Evolutionary conservation across 2,329 filamentous ascomycete species (phyloP), one percentile per base, ranked within the genome.

Genomic region (Cyanodermella asteris): DNA sequence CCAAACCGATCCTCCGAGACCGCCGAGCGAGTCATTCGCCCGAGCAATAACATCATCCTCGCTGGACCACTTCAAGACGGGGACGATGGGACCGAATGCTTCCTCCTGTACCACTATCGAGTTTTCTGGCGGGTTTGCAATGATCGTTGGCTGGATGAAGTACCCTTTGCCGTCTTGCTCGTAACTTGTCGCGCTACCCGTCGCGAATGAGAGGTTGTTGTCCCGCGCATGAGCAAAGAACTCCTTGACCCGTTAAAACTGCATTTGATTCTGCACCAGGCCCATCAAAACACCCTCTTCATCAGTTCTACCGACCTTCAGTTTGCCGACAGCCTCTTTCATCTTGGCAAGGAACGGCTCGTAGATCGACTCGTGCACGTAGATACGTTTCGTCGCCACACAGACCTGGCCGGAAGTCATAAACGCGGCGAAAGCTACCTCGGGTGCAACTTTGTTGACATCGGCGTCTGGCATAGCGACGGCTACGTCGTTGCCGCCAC

Each of bases 401-500:
- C 61, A 65, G 23, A 62, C 49, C 38, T 70, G 62, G 6, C 64
- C 64, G 3, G 55, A 54, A 47, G 69, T 65, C 28, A 64, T 47
- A 44, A 69, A 67, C 4, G 59, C 52, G 5, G 55, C 49, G 32
- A 53, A 48, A 12, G 57, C 58, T 13, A 64, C 15, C 11, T 29
- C 10, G n/a, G 21, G 26, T 6, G 20, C 22, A 27, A 11, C 44
- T 32, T 52, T 53, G 28, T 53, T 48, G 32, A 67, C 46, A 28
- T 71, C 59, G 5, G 69, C 61, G 32, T 70, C 64, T 1, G 54
- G 53, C 16, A 56, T 52, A 18, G 70, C 50, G 33, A 71, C 64
- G n/a, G 60, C 56, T 1, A 64, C 54, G 31, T 70, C 63, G 36
- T 71, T 71, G 16, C 64, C 65, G 18, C 64, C 61, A 13, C 36